Evolutionary conservation across 2,329 filamentous ascomycete species (phyloP).

Genomic region (Didymella arachidicola): DNA sequence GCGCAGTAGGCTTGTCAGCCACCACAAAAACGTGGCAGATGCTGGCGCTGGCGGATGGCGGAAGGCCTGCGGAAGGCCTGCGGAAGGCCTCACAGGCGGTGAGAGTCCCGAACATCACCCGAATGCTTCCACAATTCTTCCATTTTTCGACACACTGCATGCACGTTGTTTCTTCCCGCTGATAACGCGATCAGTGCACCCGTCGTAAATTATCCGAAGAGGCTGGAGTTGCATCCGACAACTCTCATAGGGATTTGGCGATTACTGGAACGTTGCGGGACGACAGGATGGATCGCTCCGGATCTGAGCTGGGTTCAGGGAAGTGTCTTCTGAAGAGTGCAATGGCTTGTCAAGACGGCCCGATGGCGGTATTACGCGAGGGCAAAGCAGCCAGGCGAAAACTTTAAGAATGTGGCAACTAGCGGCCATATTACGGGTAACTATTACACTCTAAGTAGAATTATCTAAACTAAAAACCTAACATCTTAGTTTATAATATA

Average conservation of each 20-base stretch:
- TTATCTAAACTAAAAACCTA: too few species aligned
- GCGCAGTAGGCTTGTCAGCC: slow-evolving; percentile 17
- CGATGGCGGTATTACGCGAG: slow-evolving; percentile 30
- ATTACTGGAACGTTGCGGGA: slow-evolving; percentile 26
- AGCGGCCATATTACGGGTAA: slow-evolving; percentile 36
- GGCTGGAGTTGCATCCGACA: slow-evolving; percentile 32
- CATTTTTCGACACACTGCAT: slow-evolving; percentile 32
- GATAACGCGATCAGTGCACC: slow-evolving; percentile 19
- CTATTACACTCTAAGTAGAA: too few species aligned
- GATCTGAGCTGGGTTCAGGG: slow-evolving; percentile 28
- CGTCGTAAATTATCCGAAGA: slow-evolving; percentile 5
- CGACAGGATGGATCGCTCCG: slow-evolving; percentile 28
- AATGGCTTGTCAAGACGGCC: slow-evolving; percentile 34
- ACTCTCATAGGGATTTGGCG: slow-evolving; percentile 22
- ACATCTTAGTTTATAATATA: too few species aligned
- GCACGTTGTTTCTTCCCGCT: slow-evolving; percentile 23
- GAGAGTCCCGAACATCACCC: slow-evolving; percentile 29
- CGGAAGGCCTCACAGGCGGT: slow-evolving; percentile 15
- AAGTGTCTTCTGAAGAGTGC: slow-evolving; percentile 17
- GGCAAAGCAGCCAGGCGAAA: slow-evolving; percentile 30
- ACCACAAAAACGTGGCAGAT: slow-evolving; percentile 10
- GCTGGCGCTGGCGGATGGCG: not conserved
- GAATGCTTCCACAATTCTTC: slow-evolving; percentile 32
- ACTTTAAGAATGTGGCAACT: slow-evolving; percentile 40
- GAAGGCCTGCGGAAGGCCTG: slow-evolving; percentile 8